phyloP scores from a whole-genome alignment of 805 yeast species.

The Wickerhamomyces chambardii region DNA sequence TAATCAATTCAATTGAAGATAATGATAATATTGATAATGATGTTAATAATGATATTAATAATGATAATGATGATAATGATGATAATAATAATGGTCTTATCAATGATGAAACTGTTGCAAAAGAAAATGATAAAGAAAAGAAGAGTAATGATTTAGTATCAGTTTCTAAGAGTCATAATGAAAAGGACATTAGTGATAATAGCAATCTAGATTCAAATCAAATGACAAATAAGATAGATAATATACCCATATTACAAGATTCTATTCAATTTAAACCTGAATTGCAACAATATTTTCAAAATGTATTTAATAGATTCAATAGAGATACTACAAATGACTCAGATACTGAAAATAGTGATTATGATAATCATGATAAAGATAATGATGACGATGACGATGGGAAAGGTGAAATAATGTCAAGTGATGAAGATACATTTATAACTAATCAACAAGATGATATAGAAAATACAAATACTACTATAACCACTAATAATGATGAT shows the following conservation, averaged over 20 bases:
- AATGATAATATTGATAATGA: background rate
- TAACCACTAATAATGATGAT: no score
- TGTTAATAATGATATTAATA: background rate
- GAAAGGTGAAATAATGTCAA: background rate
- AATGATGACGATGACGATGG: conserved; percentile 11
- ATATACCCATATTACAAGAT: no score
- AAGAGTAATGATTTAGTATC: no score
- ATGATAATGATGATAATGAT: conserved; percentile 1
- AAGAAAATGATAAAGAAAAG: no score
- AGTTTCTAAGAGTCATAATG: no score
- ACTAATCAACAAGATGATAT: conserved; percentile 13
- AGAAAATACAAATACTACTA: no score
- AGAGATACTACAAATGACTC: conserved; percentile 13
- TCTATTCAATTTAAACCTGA: no score
- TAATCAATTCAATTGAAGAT: background rate
- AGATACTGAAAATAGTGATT: conserved; percentile 20
- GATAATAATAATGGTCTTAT: no score
- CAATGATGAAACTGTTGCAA: no score
- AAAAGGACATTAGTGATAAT: no score
- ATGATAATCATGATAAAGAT: conserved; percentile 15
- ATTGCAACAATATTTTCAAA: conserved; percentile 23
- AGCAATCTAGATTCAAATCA: no score
- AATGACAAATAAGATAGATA: no score
- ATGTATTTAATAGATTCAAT: conserved; percentile 26
- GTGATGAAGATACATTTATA: conserved; percentile 2